A percentile compares a stretch with the other conserved stretches of the same genome.
These are phyloP conservation scores for Phytophthora constricta DNA, from an alignment of 352 stramenopile species.

Conservation along the genomic window DNA sequence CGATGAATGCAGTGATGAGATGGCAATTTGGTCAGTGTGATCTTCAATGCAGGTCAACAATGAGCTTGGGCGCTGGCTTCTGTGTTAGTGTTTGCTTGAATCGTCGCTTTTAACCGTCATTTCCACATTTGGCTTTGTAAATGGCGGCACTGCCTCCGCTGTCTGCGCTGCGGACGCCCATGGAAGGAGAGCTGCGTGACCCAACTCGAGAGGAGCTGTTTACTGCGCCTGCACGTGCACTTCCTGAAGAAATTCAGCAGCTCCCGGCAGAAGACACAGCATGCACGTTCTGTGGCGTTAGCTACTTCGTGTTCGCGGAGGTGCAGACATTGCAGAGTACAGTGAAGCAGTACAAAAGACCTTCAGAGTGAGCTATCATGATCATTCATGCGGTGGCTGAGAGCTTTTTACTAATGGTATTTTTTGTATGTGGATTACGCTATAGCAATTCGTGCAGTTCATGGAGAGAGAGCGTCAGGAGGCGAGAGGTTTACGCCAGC, in stretches of 20 bases:
- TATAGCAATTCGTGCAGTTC: constrained; percentile 71
- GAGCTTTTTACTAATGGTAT: neutral
- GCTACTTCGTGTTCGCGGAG: constrained; percentile 88
- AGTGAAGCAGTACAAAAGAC: constrained; percentile 76
- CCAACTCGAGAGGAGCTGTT: constrained; percentile 78
- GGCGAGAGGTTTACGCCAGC: constrained; percentile 42
- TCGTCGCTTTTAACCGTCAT: too few species aligned
- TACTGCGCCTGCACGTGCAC: constrained; percentile 57
- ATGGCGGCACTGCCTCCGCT: constrained; percentile 28
- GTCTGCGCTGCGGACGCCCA: neutral
- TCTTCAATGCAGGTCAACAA: too few species aligned
- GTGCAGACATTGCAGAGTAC: constrained; percentile 77
- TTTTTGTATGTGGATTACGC: too few species aligned
- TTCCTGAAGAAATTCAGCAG: constrained; percentile 74
- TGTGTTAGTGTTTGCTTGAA: neutral
- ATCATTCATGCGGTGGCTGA: neutral
- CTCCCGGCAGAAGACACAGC: constrained; percentile 74
- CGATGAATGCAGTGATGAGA: too few species aligned
- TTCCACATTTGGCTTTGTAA: too few species aligned
- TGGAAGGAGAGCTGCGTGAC: constrained; percentile 53
- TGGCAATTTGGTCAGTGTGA: too few species aligned
- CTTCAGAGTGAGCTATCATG: constrained; percentile 51
- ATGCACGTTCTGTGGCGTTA: constrained; percentile 86
- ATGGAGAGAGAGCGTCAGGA: constrained; percentile 62
- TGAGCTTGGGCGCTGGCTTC: too few species aligned